Base-by-base conservation (phyloP, 371 early-diverging fungal species). In the Mortierella sp. region DNA sequence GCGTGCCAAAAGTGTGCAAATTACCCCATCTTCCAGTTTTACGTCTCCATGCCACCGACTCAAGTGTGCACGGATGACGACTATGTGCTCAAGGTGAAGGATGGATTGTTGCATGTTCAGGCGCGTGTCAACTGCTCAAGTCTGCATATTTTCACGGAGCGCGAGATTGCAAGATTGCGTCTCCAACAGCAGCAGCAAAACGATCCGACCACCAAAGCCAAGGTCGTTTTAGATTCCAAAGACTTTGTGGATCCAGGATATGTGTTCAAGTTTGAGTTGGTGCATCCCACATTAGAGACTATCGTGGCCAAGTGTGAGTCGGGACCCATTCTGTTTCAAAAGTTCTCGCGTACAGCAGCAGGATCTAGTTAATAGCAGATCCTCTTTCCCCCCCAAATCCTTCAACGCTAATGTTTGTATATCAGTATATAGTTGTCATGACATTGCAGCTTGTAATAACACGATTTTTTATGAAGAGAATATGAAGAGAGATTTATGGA, bases 91-190 rank as follows among this genome's bases (percentile, higher is more conserved):
- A 70, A 65, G 51, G 21, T 76, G 28, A 39, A 31, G 7, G 12
- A 69, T n/a, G 76, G 76, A 0, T 46, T 26, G 2, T 31, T 61
- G 5, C 28, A 43, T 16, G 66, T 76, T 31, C 48, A 39, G 28
- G 76, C 70, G 3, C 57, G 66, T 0, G 70, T 76, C 51, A 61
- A 65, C 23, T 76, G 76, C 34, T 76, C 76, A n/a, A 76, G 70
- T 34, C 1, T 65, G 58, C 76, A 76, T 34, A 54, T 61, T 30
- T 23, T 69, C 27, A 38, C 60, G 8, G 66, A 69, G 52, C 70
- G 66, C 23, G 69, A 68, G 55, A n/a, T n/a, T n/a, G n/a, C n/a
- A n/a, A n/a, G n/a, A n/a, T n/a, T n/a, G n/a, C n/a, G n/a, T 34
- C 34, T 34, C 34, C 34, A 34, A 10, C 34, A 4, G 4, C 34